Evolutionary conservation across 2,329 filamentous ascomycete species (phyloP), one percentile per base, ranked within the genome.

Genomic region (Juglanconis sp.): DNA sequence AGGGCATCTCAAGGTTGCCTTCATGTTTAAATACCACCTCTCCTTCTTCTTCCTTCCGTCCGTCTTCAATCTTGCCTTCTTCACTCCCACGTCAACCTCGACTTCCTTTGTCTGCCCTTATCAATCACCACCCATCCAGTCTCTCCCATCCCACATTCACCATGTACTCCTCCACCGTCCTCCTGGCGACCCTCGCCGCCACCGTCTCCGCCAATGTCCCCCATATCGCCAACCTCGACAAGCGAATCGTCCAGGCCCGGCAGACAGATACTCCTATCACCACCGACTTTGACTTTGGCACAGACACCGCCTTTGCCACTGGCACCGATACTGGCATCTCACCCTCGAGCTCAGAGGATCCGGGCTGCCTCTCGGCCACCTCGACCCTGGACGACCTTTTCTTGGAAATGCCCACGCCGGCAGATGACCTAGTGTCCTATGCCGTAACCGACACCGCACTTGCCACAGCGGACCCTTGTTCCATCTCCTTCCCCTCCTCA

Each of bases 131-230:
- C 24, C 24, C 24, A 24, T 24, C 24, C 24, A 24, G 24, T 24
- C 24, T 24, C 24, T 24, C 24, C 24, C 24, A 24, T 24, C 30
- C 30, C 15, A n/a, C 35, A 57, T 9, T 35, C 63, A 69, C 62
- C 1, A 72, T 72, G 70, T 53, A 66, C 54, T 46, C 63, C 57
- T 66, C 67, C 49, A 64, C 62, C 50, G 34, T 65, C 60, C 34
- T 71, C 55, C 40, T 70, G 56, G 53, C 65, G 49, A 63, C 65
- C 60, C 58, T 69, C 49, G 65, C 63, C 38, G 61, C 65, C 31
- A 61, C 68, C 6, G 67, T 61, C 59, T 59, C 65, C n/a, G 67
- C 61, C 57, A 50, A 62, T 47, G 24, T 66, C 32, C 58, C 50
- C 50, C 63, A 63, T 44, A 57, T 63, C 44, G 61, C 56, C 54